Base-by-base conservation (phyloP, 2,329 filamentous ascomycete species). In the Talaromyces sp. region DNA sequence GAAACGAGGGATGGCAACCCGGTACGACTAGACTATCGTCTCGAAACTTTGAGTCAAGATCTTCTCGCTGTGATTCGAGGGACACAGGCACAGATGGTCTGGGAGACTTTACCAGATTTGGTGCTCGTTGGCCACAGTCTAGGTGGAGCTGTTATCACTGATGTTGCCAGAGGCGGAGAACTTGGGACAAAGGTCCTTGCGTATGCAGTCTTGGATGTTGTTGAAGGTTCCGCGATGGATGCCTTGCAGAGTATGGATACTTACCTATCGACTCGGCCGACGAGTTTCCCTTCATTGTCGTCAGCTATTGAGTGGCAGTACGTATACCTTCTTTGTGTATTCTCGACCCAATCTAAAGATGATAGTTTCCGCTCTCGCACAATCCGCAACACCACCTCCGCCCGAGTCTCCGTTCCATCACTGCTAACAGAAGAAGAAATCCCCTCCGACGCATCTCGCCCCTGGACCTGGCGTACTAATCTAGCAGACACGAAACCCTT, bases 141-240 rank as follows among this genome's bases (percentile, higher is more conserved):
- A 2, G 95, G 95, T 62, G 95, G 95, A 15, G 94, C 94, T 7
- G 91, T 98, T 0, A 88, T 97, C 9, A 96, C 92, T 0, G 88
- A 97, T 72, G 83, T 96, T 64, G 93, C 93, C 13, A 87, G 86
- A 72, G 84, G 84, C 19, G 87, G 87, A 1, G 80, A 83, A 45
- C 80, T 97, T 41, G 91, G 90, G 1, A 76, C 80, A 43, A 85
- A 88, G 31, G 76, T 98, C 1, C 82, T 98, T 17, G 95, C 92
- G 22, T 97, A 94, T 78, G 91, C 89, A 3, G 93, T 98, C 8
- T 83, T 99, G 17, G 95, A 99, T 78, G 92, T 99, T 4, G 95
- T 99, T 33, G 95, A 99, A 78, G 91, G 95, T 11, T 96, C 92
- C 0, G 95, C 95, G 39, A 94, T 99, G 78, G 95, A 98, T 75